phyloP scores from a whole-genome alignment of 2,329 filamentous ascomycete species.

The Setomelanomma holmii region DNA sequence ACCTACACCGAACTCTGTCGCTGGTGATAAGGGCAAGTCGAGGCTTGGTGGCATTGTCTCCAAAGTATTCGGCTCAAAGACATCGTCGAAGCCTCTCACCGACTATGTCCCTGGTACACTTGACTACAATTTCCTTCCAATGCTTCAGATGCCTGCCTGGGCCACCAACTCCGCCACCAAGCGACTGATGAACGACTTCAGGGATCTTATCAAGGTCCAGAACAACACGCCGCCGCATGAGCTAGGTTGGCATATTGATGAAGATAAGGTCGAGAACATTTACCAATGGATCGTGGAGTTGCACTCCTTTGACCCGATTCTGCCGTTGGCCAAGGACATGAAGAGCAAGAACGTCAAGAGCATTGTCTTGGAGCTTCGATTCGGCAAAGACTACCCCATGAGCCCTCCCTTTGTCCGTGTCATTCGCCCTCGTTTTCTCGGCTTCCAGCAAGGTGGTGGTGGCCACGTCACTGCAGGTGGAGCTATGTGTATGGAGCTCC shows the following conservation, averaged over 20 bases:
- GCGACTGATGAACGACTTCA: conserved; percentile 70
- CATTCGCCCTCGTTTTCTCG: conserved; percentile 78
- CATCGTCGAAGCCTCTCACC: conserved; percentile 48
- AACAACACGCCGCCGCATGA: conserved; percentile 65
- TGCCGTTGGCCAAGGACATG: conserved; percentile 80
- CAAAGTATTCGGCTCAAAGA: conserved; percentile 31
- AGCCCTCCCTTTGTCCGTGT: conserved; percentile 85
- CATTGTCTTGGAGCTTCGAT: conserved; percentile 82
- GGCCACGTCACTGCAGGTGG: conserved; percentile 87
- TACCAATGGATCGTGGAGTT: conserved; percentile 94
- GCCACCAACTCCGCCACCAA: conserved; percentile 68
- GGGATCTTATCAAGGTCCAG: conserved; percentile 70
- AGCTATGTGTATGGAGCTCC: conserved; percentile 80
- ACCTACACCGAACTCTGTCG: conserved; percentile 34
- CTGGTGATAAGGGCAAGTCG: conserved; percentile 35
- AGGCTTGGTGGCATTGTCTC: conserved; percentile 31
- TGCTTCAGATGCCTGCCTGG: conserved; percentile 70
- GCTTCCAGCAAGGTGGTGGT: conserved; percentile 75
- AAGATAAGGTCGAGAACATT: conserved; percentile 70
- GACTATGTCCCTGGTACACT: conserved; percentile 74
- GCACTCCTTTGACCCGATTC: conserved; percentile 74
- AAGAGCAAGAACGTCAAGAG: conserved; percentile 66
- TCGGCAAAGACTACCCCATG: conserved; percentile 77
- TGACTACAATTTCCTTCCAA: conserved; percentile 66
- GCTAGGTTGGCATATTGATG: conserved; percentile 84